phyloP scores from a whole-genome alignment of 75 land plant genomes.

The Cunninghamia lanceolata region DNA sequence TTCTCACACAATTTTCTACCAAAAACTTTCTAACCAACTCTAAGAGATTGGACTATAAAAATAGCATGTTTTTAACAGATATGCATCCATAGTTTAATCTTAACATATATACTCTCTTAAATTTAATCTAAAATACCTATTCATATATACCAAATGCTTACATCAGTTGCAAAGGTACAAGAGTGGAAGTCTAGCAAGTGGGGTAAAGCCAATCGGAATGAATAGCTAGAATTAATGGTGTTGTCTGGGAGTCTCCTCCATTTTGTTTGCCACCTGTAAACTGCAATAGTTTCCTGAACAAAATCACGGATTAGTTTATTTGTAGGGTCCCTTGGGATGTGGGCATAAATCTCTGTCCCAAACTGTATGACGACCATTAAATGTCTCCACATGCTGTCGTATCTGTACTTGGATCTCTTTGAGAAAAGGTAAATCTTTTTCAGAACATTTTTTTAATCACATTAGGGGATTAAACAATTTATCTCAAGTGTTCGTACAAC shows the following conservation, averaged over 20 bases:
- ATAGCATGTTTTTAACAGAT: no score
- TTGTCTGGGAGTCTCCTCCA: background rate
- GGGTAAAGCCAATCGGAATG: background rate
- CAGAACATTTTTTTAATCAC: background rate
- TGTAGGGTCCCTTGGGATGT: background rate
- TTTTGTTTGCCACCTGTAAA: background rate
- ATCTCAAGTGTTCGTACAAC: background rate
- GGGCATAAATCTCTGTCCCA: background rate
- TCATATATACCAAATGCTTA: no score
- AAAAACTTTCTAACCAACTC: no score
- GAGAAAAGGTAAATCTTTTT: background rate
- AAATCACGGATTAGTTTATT: background rate
- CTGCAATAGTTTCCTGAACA: background rate
- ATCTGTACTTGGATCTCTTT: background rate
- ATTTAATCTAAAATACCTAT: no score
- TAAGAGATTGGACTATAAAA: no score
- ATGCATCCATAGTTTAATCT: no score
- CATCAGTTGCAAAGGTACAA: no score
- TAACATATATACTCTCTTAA: no score
- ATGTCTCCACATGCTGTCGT: slow-evolving; percentile 4
- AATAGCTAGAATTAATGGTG: background rate
- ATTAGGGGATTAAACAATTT: background rate
- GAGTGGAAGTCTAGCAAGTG: background rate
- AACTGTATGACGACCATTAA: background rate
- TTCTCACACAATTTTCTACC: no score